phyloP scores from a whole-genome alignment of 2,329 filamentous ascomycete species.

The Arthrobotrys musiformis region DNA sequence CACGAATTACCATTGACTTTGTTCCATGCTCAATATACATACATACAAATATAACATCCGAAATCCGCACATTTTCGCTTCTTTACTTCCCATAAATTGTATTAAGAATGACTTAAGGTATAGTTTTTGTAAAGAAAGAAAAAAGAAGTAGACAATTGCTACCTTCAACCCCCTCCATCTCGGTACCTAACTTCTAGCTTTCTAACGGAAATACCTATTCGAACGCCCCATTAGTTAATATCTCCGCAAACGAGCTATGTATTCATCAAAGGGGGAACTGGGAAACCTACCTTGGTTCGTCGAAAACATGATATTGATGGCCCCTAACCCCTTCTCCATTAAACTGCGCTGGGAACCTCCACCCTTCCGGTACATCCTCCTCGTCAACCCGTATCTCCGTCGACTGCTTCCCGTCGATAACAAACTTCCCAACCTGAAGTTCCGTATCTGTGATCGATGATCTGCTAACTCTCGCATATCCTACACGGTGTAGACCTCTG shows the following conservation, averaged over 20 bases:
- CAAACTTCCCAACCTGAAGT: conserved; percentile 92
- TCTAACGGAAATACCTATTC: conserved; percentile 5
- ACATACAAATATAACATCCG: not conserved
- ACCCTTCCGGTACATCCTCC: conserved; percentile 77
- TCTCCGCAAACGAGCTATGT: not conserved
- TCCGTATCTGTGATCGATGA: conserved; percentile 97
- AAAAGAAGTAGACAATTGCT: not conserved
- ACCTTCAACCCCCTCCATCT: not conserved
- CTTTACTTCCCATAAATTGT: not conserved
- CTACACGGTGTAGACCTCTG: conserved; percentile 84
- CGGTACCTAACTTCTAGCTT: not conserved
- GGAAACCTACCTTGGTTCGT: conserved; percentile 77
- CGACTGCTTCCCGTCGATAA: conserved; percentile 77
- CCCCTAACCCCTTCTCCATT: conserved; percentile 85
- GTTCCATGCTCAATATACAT: not conserved
- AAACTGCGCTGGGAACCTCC: conserved; percentile 86
- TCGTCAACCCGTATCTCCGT: conserved; percentile 73
- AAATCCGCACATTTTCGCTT: not conserved
- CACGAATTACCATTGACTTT: not conserved
- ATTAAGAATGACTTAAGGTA: conserved; percentile 7
- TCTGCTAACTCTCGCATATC: conserved; percentile 88
- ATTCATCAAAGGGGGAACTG: not conserved
- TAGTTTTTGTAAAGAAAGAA: conserved; percentile 1
- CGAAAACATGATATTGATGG: conserved; percentile 93
- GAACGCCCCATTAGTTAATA: not conserved